A percentile compares a stretch with the other conserved stretches of the same genome.
phyloP scores from a whole-genome alignment of 805 yeast species.

The Wickerhamomyces sydowiorum region DNA sequence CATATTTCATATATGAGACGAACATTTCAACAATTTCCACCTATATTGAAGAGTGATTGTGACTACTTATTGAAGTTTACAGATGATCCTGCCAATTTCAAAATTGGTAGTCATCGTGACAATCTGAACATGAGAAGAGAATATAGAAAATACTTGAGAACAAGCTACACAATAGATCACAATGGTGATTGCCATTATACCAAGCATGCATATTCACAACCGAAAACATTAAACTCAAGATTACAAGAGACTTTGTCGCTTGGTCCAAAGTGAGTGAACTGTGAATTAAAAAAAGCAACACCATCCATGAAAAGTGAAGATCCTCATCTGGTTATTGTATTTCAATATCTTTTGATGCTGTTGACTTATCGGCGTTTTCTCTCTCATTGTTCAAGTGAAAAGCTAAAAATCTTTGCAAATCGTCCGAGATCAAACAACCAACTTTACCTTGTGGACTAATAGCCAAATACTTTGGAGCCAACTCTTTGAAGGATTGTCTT shows the following conservation, averaged over 20 bases:
- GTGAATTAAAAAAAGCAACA: conserved; percentile 1
- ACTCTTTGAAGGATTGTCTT: conserved; percentile 1
- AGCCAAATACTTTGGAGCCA: conserved; percentile 24
- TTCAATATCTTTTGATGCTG: background rate
- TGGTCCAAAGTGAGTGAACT: background rate
- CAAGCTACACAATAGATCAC: conserved; percentile 13
- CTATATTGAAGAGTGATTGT: conserved; percentile 13
- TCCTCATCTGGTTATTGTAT: background rate
- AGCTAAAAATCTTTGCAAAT: conserved; percentile 20
- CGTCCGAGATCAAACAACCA: conserved; percentile 33
- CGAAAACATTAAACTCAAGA: background rate
- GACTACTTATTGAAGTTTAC: conserved; percentile 10
- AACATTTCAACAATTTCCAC: conserved; percentile 12
- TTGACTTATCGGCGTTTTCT: background rate
- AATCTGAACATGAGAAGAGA: conserved; percentile 10
- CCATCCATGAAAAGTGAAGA: background rate
- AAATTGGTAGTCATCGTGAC: background rate
- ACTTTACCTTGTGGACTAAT: conserved; percentile 22
- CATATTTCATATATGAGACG: conserved; percentile 16
- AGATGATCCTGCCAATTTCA: conserved; percentile 6
- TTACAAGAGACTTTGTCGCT: background rate
- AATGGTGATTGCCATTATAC: conserved; percentile 9
- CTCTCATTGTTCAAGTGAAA: conserved; percentile 9
- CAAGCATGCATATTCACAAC: conserved; percentile 15
- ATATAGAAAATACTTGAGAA: conserved; percentile 19